Evolutionary conservation across 2,329 filamentous ascomycete genomes (phyloP).

Genomic region (Rosellinia necatrix): DNA sequence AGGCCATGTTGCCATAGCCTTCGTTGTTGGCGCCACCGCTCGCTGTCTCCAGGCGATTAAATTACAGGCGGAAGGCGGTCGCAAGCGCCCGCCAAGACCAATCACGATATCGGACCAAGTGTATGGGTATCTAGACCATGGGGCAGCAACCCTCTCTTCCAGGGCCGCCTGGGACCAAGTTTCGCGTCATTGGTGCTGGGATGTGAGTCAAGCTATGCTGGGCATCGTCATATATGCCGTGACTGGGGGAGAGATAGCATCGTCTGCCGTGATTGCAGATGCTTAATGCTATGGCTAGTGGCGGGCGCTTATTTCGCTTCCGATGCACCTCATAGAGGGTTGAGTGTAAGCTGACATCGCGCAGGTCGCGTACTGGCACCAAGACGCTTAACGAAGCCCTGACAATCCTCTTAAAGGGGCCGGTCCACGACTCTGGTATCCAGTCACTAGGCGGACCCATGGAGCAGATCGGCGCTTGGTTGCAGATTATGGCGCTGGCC

Average conservation of each 20-base stretch:
- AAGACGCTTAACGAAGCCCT: conserved; percentile 46
- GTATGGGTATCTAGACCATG: conserved; percentile 32
- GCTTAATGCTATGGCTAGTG: neutral
- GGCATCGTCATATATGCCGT: conserved; percentile 7
- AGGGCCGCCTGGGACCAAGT: conserved; percentile 41
- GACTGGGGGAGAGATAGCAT: too few relatives aligned
- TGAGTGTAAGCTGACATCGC: conserved; percentile 22
- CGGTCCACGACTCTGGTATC: conserved; percentile 44
- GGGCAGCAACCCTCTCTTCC: conserved; percentile 41
- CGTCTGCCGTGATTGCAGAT: conserved; percentile 1
- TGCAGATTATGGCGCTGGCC: conserved; percentile 42
- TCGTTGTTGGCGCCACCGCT: conserved; percentile 14
- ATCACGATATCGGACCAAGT: conserved; percentile 18
- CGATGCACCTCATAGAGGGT: conserved; percentile 1
- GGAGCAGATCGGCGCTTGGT: conserved; percentile 42
- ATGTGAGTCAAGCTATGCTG: conserved; percentile 37
- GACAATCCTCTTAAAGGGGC: conserved; percentile 42
- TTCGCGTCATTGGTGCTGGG: conserved; percentile 44
- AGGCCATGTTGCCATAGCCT: conserved; percentile 19
- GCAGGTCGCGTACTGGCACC: conserved; percentile 45
- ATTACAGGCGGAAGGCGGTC: neutral
- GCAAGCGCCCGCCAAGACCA: conserved; percentile 20
- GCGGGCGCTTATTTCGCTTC: conserved; percentile 5
- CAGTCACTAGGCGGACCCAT: conserved; percentile 44
- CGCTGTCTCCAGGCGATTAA: conserved; percentile 6